Evolutionary conservation across 306 rosid species (phyloP).

Genomic region (Echinosophora koreensis): DNA sequence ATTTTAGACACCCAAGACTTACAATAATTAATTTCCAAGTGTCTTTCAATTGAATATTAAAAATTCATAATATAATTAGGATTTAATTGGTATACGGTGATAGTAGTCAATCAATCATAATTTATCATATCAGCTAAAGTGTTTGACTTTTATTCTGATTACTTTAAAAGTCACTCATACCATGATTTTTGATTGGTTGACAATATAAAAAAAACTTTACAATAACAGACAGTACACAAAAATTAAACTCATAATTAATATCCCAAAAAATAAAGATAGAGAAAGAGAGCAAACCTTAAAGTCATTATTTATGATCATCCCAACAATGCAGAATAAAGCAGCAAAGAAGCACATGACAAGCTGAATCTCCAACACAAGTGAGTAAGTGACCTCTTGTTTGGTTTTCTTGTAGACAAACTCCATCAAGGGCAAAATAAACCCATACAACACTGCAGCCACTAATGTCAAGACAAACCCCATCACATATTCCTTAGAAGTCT

Average conservation of each 20-base stretch:
- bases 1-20: background rate
- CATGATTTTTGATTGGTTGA: too few species aligned
- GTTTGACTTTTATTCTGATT: too few species aligned
- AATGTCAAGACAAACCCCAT: conserved; percentile 64
- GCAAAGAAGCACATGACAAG: background rate
- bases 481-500: conserved; percentile 40
- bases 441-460: conserved; percentile 62
- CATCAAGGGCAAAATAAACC: conserved; percentile 63
- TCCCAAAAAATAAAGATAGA: background rate
- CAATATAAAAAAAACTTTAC: too few species aligned
- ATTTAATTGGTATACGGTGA: too few species aligned
- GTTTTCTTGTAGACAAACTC: conserved; percentile 60
- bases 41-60: background rate
- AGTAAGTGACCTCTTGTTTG: background rate
- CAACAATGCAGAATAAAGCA: background rate
- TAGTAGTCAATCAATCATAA: too few species aligned
- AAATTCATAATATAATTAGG: too few species aligned
- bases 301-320: background rate
- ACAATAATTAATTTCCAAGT: background rate
- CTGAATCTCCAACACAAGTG: background rate
- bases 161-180: too few species aligned
- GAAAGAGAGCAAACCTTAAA: background rate
- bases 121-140: too few species aligned
- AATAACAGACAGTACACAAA: too few species aligned
- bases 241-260: too few species aligned